phyloP scores from a whole-genome alignment of 495 filamentous ascomycete genomes.

The Terfezia boudieri region DNA sequence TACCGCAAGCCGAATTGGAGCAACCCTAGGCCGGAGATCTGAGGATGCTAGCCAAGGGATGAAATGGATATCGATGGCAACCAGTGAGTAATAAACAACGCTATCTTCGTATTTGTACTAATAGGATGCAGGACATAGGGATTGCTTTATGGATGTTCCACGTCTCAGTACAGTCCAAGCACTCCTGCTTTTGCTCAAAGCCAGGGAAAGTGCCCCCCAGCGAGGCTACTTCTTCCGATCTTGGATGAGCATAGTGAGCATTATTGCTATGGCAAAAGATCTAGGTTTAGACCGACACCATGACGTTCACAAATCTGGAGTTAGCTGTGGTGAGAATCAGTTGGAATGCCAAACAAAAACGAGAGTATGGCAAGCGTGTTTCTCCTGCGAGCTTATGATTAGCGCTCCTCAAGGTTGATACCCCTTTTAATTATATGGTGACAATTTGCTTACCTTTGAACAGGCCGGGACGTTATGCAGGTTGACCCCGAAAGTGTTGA shows the following conservation, averaged over 20 bases:
- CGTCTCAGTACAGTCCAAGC: slow-evolving; percentile 87
- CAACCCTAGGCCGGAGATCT: slow-evolving; percentile 18
- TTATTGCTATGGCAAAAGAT: slow-evolving; percentile 83
- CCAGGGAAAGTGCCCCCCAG: slow-evolving; percentile 72
- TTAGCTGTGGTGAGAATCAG: slow-evolving; percentile 40
- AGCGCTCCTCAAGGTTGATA: slow-evolving; percentile 71
- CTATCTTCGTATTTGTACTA: slow-evolving; percentile 1
- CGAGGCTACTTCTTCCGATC: slow-evolving; percentile 93
- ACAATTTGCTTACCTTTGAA: background rate
- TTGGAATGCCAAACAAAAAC: slow-evolving; percentile 67
- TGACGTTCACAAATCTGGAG: slow-evolving; percentile 47
- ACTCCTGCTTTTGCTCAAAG: slow-evolving; percentile 69
- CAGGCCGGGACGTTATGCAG: slow-evolving; percentile 17
- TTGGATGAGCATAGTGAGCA: slow-evolving; percentile 89
- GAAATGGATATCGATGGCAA: slow-evolving; percentile 85
- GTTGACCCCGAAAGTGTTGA: slow-evolving; percentile 37
- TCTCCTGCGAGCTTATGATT: slow-evolving; percentile 78
- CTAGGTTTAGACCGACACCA: slow-evolving; percentile 77
- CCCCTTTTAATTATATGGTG: background rate
- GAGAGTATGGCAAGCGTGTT: slow-evolving; percentile 76
- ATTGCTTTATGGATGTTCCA: slow-evolving; percentile 89
- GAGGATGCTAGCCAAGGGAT: slow-evolving; percentile 67
- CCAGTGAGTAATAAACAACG: slow-evolving; percentile 35
- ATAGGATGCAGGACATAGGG: slow-evolving; percentile 47
- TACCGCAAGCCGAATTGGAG: slow-evolving; percentile 48